Percentiles rank a stretch among this genome's conserved stretches.
Conservation (phyloP, 2,329 filamentous ascomycete species). For the Hypoxylon sp. region DNA sequence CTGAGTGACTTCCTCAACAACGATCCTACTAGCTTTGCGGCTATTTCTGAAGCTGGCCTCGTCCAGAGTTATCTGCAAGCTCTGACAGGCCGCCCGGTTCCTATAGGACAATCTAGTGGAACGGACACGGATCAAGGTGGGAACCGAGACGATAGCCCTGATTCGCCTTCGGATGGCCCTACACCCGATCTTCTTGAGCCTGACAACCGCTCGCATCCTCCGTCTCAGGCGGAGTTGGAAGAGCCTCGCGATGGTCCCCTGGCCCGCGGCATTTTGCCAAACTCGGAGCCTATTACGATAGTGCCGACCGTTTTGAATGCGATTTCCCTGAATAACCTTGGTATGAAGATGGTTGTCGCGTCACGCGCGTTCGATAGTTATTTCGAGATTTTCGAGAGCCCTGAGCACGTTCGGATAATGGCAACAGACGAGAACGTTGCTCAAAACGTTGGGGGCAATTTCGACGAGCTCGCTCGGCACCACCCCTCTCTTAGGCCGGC, state of each 20-base stretch:
- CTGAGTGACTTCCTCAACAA: constrained; percentile 98
- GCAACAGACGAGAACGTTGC: constrained; percentile 79
- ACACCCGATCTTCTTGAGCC: constrained; percentile 57
- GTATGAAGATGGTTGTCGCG: constrained; percentile 87
- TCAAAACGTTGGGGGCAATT: constrained; percentile 81
- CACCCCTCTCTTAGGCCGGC: constrained; percentile 85
- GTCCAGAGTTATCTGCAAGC: constrained; percentile 89
- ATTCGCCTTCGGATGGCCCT: constrained; percentile 59
- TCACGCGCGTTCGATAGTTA: constrained; percentile 88
- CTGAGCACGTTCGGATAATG: constrained; percentile 88
- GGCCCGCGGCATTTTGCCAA: constrained; percentile 85
- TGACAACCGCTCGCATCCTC: constrained; percentile 66
- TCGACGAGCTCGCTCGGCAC: constrained; percentile 95
- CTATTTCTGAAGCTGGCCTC: constrained; percentile 93
- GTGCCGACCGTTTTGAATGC: constrained; percentile 92
- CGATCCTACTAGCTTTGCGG: constrained; percentile 96
- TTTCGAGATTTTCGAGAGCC: constrained; percentile 96
- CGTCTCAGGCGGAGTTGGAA: constrained; percentile 65
- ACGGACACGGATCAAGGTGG: constrained; percentile 53
- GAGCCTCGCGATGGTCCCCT: constrained; percentile 61
- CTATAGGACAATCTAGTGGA: constrained; percentile 55
- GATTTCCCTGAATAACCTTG: constrained; percentile 90
- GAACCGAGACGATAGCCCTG: constrained; percentile 55
- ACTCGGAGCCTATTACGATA: constrained; percentile 87
- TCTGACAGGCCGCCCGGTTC: constrained; percentile 72